These are phyloP conservation scores for Glomus cerebriforme DNA, from an alignment of 192 early-diverging fungal species.

Conservation along the genomic window DNA sequence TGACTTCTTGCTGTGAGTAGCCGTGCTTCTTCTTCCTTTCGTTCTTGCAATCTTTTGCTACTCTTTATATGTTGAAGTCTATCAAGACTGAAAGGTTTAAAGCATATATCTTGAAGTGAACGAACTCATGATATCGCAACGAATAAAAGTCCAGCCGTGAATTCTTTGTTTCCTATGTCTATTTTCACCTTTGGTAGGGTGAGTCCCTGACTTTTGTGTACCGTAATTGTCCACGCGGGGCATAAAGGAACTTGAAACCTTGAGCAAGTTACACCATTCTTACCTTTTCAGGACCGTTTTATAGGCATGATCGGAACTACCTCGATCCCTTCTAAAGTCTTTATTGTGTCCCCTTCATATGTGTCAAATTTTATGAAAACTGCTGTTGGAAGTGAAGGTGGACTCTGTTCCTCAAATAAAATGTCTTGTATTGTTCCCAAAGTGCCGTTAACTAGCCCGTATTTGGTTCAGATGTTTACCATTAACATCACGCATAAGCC, in stretches of 20 bases:
- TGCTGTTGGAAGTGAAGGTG: neutral
- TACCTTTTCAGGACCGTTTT: neutral
- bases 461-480: neutral
- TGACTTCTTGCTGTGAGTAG: no score
- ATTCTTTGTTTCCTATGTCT: neutral
- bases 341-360: neutral
- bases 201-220: constrained; percentile 6
- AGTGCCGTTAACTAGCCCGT: neutral
- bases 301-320: neutral
- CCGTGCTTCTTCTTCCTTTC: neutral
- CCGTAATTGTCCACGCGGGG: neutral
- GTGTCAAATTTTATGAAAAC: neutral
- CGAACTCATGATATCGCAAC: neutral
- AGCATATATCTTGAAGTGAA: neutral
- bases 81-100: neutral
- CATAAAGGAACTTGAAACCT: neutral
- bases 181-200: neutral
- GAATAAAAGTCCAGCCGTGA: neutral
- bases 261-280: neutral
- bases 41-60: neutral
- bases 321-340: neutral
- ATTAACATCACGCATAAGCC: neutral
- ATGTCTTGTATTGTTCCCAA: neutral
- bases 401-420: neutral
- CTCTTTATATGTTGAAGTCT: neutral